phyloP scores from a whole-genome alignment of 331 rosid species.

The Quercus tomentella region DNA sequence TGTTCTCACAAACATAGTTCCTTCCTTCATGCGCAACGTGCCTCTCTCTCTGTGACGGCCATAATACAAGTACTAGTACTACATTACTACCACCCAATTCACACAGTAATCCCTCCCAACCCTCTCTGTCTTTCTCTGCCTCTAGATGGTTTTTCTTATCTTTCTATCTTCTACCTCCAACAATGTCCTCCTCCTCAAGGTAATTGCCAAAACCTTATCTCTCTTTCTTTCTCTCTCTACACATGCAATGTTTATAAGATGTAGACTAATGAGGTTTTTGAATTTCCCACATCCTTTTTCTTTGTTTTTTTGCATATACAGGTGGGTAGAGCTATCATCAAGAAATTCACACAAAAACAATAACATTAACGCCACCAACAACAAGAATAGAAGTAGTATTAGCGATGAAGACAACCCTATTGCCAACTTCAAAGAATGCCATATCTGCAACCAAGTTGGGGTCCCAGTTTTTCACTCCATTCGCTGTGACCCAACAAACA shows the following conservation, averaged over 20 bases:
- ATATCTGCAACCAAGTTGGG: slow-evolving; percentile 50
- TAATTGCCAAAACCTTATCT: neutral
- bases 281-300: neutral
- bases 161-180: neutral
- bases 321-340: slow-evolving; percentile 21
- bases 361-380: neutral
- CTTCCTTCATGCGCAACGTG: slow-evolving; percentile 14
- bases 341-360: neutral
- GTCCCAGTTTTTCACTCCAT: slow-evolving; percentile 57
- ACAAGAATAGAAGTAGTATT: neutral
- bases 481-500: slow-evolving; percentile 43
- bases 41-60: neutral
- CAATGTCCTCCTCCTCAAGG: slow-evolving; percentile 40
- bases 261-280: neutral
- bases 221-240: neutral
- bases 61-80: no score
- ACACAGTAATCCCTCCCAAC: neutral
- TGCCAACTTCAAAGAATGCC: slow-evolving; percentile 34
- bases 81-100: neutral
- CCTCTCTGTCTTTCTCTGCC: neutral
- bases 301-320: slow-evolving; percentile 3
- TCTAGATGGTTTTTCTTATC: slow-evolving; percentile 1
- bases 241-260: neutral
- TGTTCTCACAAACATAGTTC: neutral
- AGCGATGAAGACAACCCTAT: slow-evolving; percentile 1